Conservation (phyloP, 2,329 filamentous ascomycete genomes). For the Macrophomina phaseolina region DNA sequence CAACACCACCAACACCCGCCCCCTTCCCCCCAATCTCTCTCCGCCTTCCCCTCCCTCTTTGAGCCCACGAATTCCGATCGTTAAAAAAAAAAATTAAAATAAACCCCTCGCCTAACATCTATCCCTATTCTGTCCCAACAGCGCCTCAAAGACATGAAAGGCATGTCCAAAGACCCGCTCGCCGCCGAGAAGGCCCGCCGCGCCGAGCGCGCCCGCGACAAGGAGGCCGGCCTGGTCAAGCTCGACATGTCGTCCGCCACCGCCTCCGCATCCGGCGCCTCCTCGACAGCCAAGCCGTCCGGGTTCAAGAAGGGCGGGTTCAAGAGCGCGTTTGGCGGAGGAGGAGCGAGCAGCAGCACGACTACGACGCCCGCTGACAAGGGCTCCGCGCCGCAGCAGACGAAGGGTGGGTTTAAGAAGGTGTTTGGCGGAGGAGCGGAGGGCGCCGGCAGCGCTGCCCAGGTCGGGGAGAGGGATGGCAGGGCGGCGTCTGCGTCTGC, state of each 20-base stretch:
- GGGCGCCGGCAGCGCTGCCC: constrained; percentile 41
- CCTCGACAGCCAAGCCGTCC: constrained; percentile 32
- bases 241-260: constrained; percentile 1
- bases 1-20: neutral
- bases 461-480: no score
- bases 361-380: no score
- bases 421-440: constrained; percentile 25
- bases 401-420: constrained; percentile 26
- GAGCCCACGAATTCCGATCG: no score
- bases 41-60: neutral
- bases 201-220: constrained; percentile 67
- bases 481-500: no score
- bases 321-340: constrained; percentile 66
- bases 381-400: neutral
- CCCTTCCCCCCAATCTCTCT: neutral
- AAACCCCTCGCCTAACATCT: no score
- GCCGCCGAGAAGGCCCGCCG: constrained; percentile 69
- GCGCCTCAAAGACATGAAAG: constrained; percentile 85
- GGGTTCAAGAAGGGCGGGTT: constrained; percentile 81
- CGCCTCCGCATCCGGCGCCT: constrained; percentile 29
- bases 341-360: constrained; percentile 23
- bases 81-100: no score
- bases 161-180: constrained; percentile 75
- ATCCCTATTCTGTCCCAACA: constrained; percentile 31
- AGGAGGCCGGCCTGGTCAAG: constrained; percentile 57